Conservation (phyloP, 2,329 filamentous ascomycete species). For the Periconia sp. region DNA sequence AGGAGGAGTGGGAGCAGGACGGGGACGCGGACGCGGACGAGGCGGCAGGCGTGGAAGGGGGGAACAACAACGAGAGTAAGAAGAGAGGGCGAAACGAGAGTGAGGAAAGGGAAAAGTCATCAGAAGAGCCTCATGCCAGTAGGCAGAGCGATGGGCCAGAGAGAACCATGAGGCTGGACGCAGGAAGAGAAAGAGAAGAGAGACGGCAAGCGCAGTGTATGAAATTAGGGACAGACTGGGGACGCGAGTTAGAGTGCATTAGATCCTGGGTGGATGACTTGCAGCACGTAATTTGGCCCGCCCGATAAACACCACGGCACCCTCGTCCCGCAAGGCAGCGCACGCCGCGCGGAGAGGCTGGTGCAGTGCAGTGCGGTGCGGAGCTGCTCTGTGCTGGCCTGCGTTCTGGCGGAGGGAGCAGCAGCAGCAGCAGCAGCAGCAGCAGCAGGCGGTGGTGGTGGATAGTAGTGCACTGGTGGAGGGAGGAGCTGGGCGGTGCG, state of each 20-base stretch:
- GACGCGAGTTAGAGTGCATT: conserved; percentile 13
- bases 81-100: conserved; percentile 36
- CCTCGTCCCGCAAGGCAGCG: not conserved
- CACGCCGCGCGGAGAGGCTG: conserved; percentile 6
- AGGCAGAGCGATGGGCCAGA: conserved; percentile 27
- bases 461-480: too few relatives aligned
- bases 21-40: too few relatives aligned
- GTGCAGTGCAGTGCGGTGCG: conserved; percentile 3
- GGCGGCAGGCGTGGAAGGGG: conserved; percentile 31
- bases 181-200: conserved; percentile 18
- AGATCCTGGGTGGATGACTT: conserved; percentile 17
- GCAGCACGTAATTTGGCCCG: conserved; percentile 16
- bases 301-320: conserved; percentile 11
- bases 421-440: too few relatives aligned
- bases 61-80: conserved; percentile 32
- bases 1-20: too few relatives aligned
- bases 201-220: conserved; percentile 10
- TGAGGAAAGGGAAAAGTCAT: conserved; percentile 34
- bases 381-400: too few relatives aligned
- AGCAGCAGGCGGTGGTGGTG: too few relatives aligned
- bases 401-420: too few relatives aligned
- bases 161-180: conserved; percentile 32
- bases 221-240: conserved; percentile 18
- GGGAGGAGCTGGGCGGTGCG: too few relatives aligned
- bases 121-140: conserved; percentile 40